These are phyloP conservation scores for Hebeloma cylindrosporum DNA, from an alignment of 768 basidiomycete genomes.

Conservation along the genomic window DNA sequence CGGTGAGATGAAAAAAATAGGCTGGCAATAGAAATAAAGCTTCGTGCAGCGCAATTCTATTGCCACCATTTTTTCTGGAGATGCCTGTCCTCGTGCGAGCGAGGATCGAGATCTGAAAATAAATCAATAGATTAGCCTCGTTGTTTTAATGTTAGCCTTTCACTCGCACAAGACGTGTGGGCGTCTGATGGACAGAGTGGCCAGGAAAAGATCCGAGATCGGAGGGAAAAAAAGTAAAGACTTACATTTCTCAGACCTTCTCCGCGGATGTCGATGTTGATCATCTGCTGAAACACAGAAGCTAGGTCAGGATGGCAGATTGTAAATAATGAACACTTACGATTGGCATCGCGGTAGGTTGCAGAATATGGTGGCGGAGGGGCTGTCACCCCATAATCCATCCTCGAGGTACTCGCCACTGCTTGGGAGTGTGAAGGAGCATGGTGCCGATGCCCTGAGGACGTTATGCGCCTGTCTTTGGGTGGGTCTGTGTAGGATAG, in stretches of 20 bases:
- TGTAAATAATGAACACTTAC: conserved; percentile 18
- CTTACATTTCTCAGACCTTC: conserved; percentile 23
- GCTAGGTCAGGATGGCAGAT: conserved; percentile 1
- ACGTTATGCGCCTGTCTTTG: conserved; percentile 14
- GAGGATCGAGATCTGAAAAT: conserved; percentile 12
- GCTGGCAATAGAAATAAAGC: not conserved
- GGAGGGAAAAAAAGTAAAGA: conserved; percentile 6
- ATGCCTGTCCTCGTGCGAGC: conserved; percentile 15
- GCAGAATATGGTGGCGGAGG: conserved; percentile 23
- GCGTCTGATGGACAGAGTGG: conserved; percentile 10
- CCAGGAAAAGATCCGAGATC: conserved; percentile 8
- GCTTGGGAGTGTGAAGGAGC: conserved; percentile 18
- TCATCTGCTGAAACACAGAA: conserved; percentile 8
- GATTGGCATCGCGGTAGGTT: conserved; percentile 16
- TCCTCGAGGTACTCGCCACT: conserved; percentile 16
- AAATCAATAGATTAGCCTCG: conserved; percentile 9
- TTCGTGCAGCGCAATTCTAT: conserved; percentile 1
- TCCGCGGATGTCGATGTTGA: conserved; percentile 17
- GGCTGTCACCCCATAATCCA: conserved; percentile 21
- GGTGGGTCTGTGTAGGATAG: conserved; percentile 21
- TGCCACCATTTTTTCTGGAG: conserved; percentile 22
- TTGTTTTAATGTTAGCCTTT: conserved; percentile 6
- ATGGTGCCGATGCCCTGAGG: conserved; percentile 17
- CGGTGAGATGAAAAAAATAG: conserved; percentile 13
- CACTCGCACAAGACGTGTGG: conserved; percentile 13